Base-by-base conservation (phyloP, 768 basidiomycete species). In the Suillus weaverae region DNA sequence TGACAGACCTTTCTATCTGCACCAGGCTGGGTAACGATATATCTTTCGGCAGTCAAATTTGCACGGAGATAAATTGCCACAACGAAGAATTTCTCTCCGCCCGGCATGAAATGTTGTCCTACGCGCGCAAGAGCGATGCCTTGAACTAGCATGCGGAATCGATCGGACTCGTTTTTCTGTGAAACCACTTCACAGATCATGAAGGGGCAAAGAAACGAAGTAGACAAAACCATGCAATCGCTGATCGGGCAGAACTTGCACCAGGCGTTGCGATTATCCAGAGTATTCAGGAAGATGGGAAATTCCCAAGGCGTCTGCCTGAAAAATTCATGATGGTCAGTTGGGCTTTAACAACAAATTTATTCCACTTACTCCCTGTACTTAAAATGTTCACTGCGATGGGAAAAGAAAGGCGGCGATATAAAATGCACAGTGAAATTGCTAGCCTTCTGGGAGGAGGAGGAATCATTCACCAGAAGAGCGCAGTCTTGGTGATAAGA, bases 271-370 rank as follows among this genome's bases (percentile, higher is more conserved):
- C 0, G 60, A 1, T 22, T 13, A 2, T 2, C 6, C 1, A 0
- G 1, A 1, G 56, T 22, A 10, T 51, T 39, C 5, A 71, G 18
- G 30, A 71, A 66, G 1, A 71, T 32, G 0, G 66, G 70, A 13
- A 71, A 71, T 5, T 4, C 2, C 70, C 62, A 71, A 1, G 33
- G 10, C 20, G 16, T 59, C 4, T 69, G 60, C 60, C 70, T 71
- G 44, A 9, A 50, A 60, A 13, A 33, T 62, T 41, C 9, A 13
- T 26, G 33, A 36, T 22, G 33, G 38, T 44, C 30, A 13, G 30
- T 39, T 38, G 35, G 14, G 26, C n/a, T 11, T 5, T 9, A 16
- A 26, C 26, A 30, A 54, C n/a, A 7, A 61, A 16, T 5, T 35
- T 2, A 56, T 36, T 6, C 38, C 10, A 51, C 30, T 61, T 48